These are phyloP conservation scores for Paramyrothecium roridum DNA, from an alignment of 2,329 filamentous ascomycete species.

Conservation along the genomic window DNA sequence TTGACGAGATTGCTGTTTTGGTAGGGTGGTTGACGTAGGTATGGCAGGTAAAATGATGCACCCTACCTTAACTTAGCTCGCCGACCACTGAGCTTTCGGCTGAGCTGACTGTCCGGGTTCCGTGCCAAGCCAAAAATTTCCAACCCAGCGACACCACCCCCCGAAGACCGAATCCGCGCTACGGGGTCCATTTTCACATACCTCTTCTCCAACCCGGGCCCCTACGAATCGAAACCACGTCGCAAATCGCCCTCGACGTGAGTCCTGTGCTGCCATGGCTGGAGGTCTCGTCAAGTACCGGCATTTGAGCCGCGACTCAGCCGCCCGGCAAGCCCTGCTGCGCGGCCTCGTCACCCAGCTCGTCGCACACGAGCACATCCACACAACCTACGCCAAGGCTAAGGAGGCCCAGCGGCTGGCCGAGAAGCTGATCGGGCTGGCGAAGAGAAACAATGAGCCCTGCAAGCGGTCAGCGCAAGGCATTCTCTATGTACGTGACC, in stretches of 20 bases:
- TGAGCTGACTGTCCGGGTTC: conserved; percentile 23
- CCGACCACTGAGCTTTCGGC: conserved; percentile 10
- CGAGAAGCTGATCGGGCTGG: conserved; percentile 90
- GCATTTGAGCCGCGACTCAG: conserved; percentile 78
- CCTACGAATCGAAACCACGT: background rate
- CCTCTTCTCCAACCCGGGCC: conserved; percentile 1
- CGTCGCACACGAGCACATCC: conserved; percentile 88
- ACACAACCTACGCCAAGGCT: conserved; percentile 93
- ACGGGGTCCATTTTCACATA: conserved; percentile 1
- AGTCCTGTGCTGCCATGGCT: conserved; percentile 58
- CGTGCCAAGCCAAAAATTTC: conserved; percentile 28
- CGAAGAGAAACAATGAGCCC: conserved; percentile 88
- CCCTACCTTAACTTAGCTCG: background rate
- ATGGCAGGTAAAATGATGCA: conserved; percentile 17
- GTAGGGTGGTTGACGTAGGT: conserved; percentile 24
- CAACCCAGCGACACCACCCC: conserved; percentile 19
- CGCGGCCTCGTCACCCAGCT: conserved; percentile 95
- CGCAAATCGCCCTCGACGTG: background rate
- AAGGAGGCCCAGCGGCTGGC: conserved; percentile 94
- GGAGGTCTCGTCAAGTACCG: conserved; percentile 85
- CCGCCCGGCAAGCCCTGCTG: conserved; percentile 87
- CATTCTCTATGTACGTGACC: conserved; percentile 75
- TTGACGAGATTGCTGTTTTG: conserved; percentile 15
- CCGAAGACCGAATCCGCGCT: conserved; percentile 8
- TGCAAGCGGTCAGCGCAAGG: conserved; percentile 70